phyloP scores from a whole-genome alignment of 139 green algal species.

The Chlamydomonas sp. region DNA sequence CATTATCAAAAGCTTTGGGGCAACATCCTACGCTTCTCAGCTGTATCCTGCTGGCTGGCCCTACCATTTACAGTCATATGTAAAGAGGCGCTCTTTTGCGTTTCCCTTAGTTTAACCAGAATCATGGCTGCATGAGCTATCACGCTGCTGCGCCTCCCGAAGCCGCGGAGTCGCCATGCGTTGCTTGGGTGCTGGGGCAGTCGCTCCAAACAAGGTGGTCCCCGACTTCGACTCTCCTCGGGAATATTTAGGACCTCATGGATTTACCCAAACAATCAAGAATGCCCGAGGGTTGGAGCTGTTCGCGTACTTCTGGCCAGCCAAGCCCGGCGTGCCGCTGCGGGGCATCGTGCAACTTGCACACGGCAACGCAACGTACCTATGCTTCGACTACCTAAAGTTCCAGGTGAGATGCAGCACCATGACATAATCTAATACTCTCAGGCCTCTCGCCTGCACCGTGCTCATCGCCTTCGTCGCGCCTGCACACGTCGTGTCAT shows the following conservation, averaged over 20 bases:
- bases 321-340: not conserved
- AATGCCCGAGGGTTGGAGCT: not conserved
- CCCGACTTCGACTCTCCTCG: constrained; percentile 14
- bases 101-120: too few species aligned
- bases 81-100: too few species aligned
- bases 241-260: constrained; percentile 1
- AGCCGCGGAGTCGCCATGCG: not conserved
- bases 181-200: not conserved
- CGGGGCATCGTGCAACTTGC: constrained; percentile 27
- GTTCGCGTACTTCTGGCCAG: constrained; percentile 24
- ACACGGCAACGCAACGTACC: constrained; percentile 10
- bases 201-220: not conserved
- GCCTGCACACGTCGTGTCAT: too few species aligned
- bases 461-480: too few species aligned
- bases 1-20: too few species aligned
- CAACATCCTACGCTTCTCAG: too few species aligned
- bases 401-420: constrained; percentile 2
- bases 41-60: too few species aligned
- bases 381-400: constrained; percentile 28
- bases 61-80: too few species aligned
- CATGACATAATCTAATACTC: not conserved
- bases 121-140: too few species aligned
- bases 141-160: not conserved
- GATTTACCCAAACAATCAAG: not conserved
- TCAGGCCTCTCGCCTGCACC: too few species aligned